A percentile compares a stretch with the other conserved stretches of the same genome.
Conservation (phyloP, 1,139 yeast species). For the Blastobotrys serpentis region DNA sequence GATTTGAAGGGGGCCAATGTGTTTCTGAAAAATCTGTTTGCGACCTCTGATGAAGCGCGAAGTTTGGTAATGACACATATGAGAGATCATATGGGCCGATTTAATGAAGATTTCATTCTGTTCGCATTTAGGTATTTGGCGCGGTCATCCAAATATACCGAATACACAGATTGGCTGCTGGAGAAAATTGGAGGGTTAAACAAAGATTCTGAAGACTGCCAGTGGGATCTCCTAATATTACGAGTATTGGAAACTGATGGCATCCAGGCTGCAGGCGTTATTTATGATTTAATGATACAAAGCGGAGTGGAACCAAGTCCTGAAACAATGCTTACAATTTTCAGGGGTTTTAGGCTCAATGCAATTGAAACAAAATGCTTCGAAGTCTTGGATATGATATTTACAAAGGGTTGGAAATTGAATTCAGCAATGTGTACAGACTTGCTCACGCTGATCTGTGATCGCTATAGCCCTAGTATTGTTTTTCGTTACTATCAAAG, state of each 20-base stretch:
- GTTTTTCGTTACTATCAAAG: constrained; percentile 24
- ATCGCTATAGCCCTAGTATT: constrained; percentile 25
- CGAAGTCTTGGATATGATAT: constrained; percentile 25
- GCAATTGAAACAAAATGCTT: constrained; percentile 29
- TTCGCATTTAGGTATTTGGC: constrained; percentile 22
- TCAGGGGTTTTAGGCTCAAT: constrained; percentile 29
- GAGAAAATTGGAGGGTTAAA: constrained; percentile 19
- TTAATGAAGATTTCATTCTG: constrained; percentile 20
- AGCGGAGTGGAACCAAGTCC: constrained; percentile 18
- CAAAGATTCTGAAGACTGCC: constrained; percentile 7
- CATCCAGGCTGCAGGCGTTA: constrained; percentile 25
- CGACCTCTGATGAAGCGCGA: constrained; percentile 26
- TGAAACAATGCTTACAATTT: constrained; percentile 20
- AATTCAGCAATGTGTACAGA: constrained; percentile 24
- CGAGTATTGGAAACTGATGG: constrained; percentile 30
- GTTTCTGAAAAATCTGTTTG: constrained; percentile 20
- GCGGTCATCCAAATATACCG: constrained; percentile 14
- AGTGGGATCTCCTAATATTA: constrained; percentile 21
- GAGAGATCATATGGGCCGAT: constrained; percentile 12
- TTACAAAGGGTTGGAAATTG: constrained; percentile 18
- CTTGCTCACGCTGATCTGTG: constrained; percentile 24
- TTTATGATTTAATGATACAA: constrained; percentile 28
- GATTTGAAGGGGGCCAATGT: constrained; percentile 17
- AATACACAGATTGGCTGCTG: constrained; percentile 22
- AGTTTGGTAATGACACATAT: constrained; percentile 20